Evolutionary conservation across 805 yeast species (phyloP).

Genomic region (Isabelozyma rhagii): DNA sequence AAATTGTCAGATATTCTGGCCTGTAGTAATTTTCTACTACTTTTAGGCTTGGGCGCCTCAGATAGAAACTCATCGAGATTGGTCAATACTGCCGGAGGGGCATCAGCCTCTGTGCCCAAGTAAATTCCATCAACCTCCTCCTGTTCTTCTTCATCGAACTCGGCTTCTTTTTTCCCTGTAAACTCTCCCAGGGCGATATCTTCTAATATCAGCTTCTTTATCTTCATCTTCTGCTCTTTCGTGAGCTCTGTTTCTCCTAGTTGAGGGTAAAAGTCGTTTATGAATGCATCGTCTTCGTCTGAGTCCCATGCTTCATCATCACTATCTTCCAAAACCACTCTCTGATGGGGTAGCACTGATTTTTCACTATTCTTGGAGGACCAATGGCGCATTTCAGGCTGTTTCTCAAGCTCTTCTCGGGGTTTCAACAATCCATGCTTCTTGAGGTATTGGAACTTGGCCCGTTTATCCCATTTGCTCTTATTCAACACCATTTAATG

Average conservation of each 20-base stretch:
- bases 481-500: conserved; percentile 38
- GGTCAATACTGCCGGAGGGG: conserved; percentile 2
- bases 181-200: conserved; percentile 13
- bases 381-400: conserved; percentile 30
- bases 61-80: conserved; percentile 21
- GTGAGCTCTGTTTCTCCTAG: conserved; percentile 31
- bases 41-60: conserved; percentile 11
- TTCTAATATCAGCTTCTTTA: conserved; percentile 31
- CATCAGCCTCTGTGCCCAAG: conserved; percentile 20
- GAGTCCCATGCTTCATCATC: conserved; percentile 38
- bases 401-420: conserved; percentile 8
- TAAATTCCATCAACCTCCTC: conserved; percentile 32
- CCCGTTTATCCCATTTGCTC: conserved; percentile 43
- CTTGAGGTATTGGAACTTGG: conserved; percentile 34
- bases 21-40: conserved; percentile 27
- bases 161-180: conserved; percentile 4
- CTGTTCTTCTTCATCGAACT: conserved; percentile 6
- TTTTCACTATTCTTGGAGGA: conserved; percentile 20
- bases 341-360: conserved; percentile 1
- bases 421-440: conserved; percentile 34
- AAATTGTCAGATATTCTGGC: conserved; percentile 28
- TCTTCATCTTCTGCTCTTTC: conserved; percentile 31
- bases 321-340: conserved; percentile 21
- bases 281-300: conserved; percentile 37
- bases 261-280: conserved; percentile 39